Evolutionary conservation across 129 eudicot species (phyloP).

Genomic region (Helichrysum umbraculigerum): DNA sequence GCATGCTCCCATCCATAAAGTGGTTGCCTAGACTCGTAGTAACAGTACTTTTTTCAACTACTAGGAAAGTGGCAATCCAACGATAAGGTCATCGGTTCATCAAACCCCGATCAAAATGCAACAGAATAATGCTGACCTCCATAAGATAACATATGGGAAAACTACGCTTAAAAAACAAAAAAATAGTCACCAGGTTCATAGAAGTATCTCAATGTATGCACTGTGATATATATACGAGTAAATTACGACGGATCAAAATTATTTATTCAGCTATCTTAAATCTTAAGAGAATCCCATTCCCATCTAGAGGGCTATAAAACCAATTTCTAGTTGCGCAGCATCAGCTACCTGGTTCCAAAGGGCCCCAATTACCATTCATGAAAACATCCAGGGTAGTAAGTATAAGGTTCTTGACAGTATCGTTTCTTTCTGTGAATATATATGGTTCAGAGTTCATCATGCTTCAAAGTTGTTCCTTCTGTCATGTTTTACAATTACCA

Average conservation of each 20-base stretch:
- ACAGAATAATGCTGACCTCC: too few relatives aligned
- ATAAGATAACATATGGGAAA: too few relatives aligned
- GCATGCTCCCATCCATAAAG: conserved; percentile 36
- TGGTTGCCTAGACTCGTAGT: background rate
- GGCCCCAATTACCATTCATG: conserved; percentile 14
- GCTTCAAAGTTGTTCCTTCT: conserved; percentile 36
- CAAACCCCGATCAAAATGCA: too few relatives aligned
- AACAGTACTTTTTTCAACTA: too few relatives aligned
- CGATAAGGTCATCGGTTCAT: too few relatives aligned
- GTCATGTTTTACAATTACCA: conserved; percentile 19
- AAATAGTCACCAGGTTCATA: background rate
- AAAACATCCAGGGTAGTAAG: background rate
- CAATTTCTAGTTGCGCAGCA: background rate
- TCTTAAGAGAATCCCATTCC: background rate
- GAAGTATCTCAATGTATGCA: conserved; percentile 1
- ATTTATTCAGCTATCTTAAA: background rate
- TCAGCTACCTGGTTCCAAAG: conserved; percentile 9
- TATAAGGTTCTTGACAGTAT: background rate
- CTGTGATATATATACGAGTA: background rate
- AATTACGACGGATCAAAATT: background rate
- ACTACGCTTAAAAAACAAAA: too few relatives aligned
- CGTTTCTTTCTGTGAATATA: background rate
- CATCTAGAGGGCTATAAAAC: background rate
- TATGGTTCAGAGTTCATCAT: conserved; percentile 32
- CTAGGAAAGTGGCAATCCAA: too few relatives aligned